Conservation (phyloP, 2,329 filamentous ascomycete genomes). For the Diplocarpon mali region DNA sequence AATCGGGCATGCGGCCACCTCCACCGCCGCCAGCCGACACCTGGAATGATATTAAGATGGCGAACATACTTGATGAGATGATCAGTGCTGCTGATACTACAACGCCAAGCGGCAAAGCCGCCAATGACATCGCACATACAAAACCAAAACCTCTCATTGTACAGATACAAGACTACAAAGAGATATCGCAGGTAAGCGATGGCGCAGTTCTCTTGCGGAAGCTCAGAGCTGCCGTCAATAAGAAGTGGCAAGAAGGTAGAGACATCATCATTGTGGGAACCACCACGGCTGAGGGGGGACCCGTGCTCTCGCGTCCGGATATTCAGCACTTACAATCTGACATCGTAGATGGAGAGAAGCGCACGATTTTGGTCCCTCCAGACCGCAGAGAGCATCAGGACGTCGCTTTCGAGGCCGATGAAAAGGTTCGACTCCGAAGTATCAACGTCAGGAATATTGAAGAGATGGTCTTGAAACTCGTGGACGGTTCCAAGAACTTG, state of each 20-base stretch:
- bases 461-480: slow-evolving; percentile 41
- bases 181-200: slow-evolving; percentile 58
- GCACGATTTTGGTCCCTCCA: slow-evolving; percentile 43
- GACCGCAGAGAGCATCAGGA: slow-evolving; percentile 30
- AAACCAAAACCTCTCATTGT: slow-evolving; percentile 47
- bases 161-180: slow-evolving; percentile 71
- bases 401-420: slow-evolving; percentile 35
- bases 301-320: slow-evolving; percentile 31
- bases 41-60: slow-evolving; percentile 53
- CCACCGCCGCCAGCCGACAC: slow-evolving; percentile 7
- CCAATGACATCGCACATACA: not conserved
- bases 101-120: slow-evolving; percentile 2
- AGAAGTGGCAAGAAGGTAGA: slow-evolving; percentile 58
- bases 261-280: slow-evolving; percentile 74
- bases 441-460: slow-evolving; percentile 57
- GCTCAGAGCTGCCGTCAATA: slow-evolving; percentile 61
- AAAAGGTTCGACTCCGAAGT: slow-evolving; percentile 35
- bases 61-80: slow-evolving; percentile 45
- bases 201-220: slow-evolving; percentile 59
- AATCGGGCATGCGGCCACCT: not conserved
- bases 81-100: slow-evolving; percentile 35
- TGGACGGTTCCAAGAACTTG: slow-evolving; percentile 15
- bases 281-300: slow-evolving; percentile 39
- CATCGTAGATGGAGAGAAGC: slow-evolving; percentile 36
- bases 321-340: slow-evolving; percentile 33